Evolutionary conservation across 2,329 filamentous ascomycete genomes (phyloP).

Genomic region (Tolypocladium tropicale): DNA sequence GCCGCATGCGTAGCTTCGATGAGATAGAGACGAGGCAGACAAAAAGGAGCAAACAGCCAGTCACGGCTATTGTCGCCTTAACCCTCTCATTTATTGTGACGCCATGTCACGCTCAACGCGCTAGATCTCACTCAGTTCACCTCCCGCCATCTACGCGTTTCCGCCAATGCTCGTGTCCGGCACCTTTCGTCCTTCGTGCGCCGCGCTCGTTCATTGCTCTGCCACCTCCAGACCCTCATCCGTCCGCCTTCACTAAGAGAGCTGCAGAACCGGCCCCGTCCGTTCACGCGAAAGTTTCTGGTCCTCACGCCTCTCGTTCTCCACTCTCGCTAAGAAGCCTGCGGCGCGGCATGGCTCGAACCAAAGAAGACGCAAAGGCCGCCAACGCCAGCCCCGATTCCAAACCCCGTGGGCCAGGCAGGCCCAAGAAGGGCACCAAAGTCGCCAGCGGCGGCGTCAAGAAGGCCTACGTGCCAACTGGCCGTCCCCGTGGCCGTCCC

Average conservation of each 20-base stretch:
- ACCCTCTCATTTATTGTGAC: background rate
- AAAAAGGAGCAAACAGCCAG: background rate
- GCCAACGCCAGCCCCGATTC: slow-evolving; percentile 6
- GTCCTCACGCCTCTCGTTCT: background rate
- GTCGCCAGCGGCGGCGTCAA: slow-evolving; percentile 28
- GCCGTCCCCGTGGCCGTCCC: slow-evolving; percentile 33
- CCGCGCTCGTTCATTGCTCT: background rate
- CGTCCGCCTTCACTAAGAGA: background rate
- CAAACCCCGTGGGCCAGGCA: slow-evolving; percentile 13
- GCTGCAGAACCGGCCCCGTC: background rate
- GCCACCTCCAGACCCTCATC: background rate
- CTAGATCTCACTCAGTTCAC: background rate
- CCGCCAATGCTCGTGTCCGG: background rate
- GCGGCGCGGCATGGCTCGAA: slow-evolving; percentile 17
- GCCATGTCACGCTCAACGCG: background rate
- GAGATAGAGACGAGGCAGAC: background rate
- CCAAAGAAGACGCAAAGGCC: slow-evolving; percentile 17
- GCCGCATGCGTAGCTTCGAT: background rate
- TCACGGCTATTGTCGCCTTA: background rate
- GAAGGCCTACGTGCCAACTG: slow-evolving; percentile 25
- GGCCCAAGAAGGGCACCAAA: slow-evolving; percentile 15
- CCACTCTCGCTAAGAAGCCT: background rate
- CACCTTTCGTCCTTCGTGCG: background rate
- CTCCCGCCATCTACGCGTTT: background rate
- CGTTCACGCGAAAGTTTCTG: background rate